Conservation (phyloP, 331 rosid species). For the Rosa hybrid region DNA sequence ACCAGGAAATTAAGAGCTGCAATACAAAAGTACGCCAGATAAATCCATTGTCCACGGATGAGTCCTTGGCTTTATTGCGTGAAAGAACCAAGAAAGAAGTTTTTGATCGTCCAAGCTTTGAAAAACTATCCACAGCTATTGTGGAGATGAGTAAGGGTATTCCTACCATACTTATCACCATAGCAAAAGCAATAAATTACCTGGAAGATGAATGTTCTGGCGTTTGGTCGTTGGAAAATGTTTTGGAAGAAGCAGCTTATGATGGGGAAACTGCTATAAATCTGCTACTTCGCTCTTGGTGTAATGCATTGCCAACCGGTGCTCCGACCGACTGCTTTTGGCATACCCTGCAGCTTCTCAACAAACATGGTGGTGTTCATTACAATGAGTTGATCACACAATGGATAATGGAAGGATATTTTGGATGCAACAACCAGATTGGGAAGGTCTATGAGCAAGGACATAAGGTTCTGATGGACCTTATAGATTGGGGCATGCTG, state of each 20-base stretch:
- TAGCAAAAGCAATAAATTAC: conserved; percentile 19
- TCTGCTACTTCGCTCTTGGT: conserved; percentile 19
- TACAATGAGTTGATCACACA: conserved; percentile 39
- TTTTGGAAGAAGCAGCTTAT: conserved; percentile 15
- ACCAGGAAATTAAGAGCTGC: not conserved
- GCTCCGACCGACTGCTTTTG: conserved; percentile 24
- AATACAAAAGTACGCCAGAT: not conserved
- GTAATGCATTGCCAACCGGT: conserved; percentile 15
- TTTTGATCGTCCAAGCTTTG: not conserved
- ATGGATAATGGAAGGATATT: conserved; percentile 47
- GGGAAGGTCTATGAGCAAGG: conserved; percentile 33
- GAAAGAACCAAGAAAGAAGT: not conserved
- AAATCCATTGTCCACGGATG: not conserved
- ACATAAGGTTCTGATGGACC: conserved; percentile 33
- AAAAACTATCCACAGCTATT: not conserved
- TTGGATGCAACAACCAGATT: conserved; percentile 18
- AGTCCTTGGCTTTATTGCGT: not conserved
- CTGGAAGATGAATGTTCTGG: not conserved
- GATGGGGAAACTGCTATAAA: not conserved
- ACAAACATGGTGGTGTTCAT: conserved; percentile 22
- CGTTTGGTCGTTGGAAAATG: conserved; percentile 9
- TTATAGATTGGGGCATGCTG: conserved; percentile 30
- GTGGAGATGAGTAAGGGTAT: not conserved
- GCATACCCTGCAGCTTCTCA: conserved; percentile 27
- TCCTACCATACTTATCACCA: conserved; percentile 14